Conservation (phyloP, 2,329 filamentous ascomycete species). For the Arthrobotrys musiformis region DNA sequence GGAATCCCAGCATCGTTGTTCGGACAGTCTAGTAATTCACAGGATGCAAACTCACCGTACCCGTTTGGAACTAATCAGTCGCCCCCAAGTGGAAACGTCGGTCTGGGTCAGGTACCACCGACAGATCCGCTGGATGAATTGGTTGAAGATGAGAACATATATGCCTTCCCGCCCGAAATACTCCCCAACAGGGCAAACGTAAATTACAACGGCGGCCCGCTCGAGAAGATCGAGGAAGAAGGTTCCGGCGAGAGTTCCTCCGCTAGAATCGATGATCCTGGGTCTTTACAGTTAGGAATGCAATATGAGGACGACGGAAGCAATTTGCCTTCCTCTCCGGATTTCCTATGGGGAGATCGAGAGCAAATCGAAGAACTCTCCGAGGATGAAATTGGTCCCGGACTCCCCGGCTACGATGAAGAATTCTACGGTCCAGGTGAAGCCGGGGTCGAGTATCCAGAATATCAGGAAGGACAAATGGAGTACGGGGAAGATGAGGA, state of each 20-base stretch:
- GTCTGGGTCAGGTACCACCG: not conserved
- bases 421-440: not conserved
- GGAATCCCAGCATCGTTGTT: not conserved
- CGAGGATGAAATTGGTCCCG: not conserved
- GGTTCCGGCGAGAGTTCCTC: not conserved
- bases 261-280: not conserved
- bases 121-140: too few species aligned
- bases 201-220: not conserved
- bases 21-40: not conserved
- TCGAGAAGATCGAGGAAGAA: not conserved
- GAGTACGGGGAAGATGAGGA: not conserved
- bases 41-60: not conserved
- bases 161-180: not conserved
- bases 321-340: not conserved
- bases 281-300: not conserved
- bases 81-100: not conserved
- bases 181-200: not conserved
- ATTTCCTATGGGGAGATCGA: not conserved
- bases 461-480: not conserved
- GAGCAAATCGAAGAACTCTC: not conserved
- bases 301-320: not conserved
- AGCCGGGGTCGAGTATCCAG: not conserved
- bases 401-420: not conserved
- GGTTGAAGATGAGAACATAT: too few species aligned
- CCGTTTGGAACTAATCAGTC: slow-evolving; percentile 1